Base-by-base conservation (phyloP, 2,329 filamentous ascomycete species). In the Bisporella sp. region DNA sequence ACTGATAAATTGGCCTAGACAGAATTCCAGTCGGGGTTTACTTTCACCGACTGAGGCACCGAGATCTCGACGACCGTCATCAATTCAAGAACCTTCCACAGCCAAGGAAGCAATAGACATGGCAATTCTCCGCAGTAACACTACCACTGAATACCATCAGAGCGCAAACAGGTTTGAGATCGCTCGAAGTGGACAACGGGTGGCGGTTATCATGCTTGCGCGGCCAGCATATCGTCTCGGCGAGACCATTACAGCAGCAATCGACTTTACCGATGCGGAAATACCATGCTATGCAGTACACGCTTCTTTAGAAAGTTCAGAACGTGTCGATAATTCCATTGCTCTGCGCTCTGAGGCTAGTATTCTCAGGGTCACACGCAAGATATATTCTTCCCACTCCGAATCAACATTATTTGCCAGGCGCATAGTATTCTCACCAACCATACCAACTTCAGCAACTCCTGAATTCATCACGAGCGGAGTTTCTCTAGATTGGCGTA, bases 101-200 rank as follows among this genome's bases (percentile, higher is more conserved):
- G 85, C 78, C 54, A 92, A 89, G 64, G 90, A 96, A 61, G 84
- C 88, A 21, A 96, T 99, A 61, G 89, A 96, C 64, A 77, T 95
- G 54, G 87, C 93, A 9, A 96, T 97, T 52, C 75, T 96, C 48
- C 84, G 89, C 57, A 90, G 89, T 64, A 89, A 89, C 58, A 71
- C 84, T 58, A 77, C 81, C 0, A 74, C 74, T 2, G 76, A 81
- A 42, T 78, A 81, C n/a, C 82, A 84, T 35, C 85, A 89, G 60
- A 91, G 87, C 63, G 81, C 85, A n/a, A 96, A 96, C 62, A 84
- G 90, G 39, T 99, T 97, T 66, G 91, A 96, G 64, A 97, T 99
- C 65, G 85, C 92, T 9, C 86, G 92, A 11, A 91, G 90, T 62
- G 91, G 91, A n/a, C 84, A 84, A 50, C 84, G 84, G n/a, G 91